phyloP scores from a whole-genome alignment of 1,139 yeast genomes.

The Sugiyamaella novakii region DNA sequence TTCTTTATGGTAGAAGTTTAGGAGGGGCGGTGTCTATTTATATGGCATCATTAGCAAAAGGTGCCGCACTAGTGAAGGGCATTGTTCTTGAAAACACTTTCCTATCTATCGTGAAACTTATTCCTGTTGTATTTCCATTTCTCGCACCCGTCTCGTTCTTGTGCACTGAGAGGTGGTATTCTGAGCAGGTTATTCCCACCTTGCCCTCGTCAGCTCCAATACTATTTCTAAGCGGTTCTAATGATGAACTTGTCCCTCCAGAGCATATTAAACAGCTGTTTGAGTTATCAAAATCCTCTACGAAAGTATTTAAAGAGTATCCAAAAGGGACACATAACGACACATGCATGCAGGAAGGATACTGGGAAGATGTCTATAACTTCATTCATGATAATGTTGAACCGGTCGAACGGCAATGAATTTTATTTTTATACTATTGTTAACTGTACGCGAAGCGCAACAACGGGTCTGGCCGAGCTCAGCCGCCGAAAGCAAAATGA shows the following conservation, averaged over 20 bases:
- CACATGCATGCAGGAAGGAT: slow-evolving; percentile 68
- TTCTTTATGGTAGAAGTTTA: slow-evolving; percentile 84
- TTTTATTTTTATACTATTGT: not conserved
- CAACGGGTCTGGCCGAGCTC: not conserved
- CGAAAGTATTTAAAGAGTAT: slow-evolving; percentile 51
- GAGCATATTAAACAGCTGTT: slow-evolving; percentile 69
- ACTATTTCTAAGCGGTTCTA: slow-evolving; percentile 69
- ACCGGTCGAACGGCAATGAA: slow-evolving; percentile 31
- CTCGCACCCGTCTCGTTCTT: slow-evolving; percentile 58
- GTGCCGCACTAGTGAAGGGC: slow-evolving; percentile 57
- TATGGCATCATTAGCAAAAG: slow-evolving; percentile 56
- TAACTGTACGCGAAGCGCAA: too few relatives aligned
- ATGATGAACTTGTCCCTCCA: slow-evolving; percentile 93
- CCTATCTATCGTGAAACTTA: slow-evolving; percentile 71
- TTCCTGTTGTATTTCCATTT: slow-evolving; percentile 79
- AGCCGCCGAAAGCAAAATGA: not conserved
- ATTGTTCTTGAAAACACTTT: slow-evolving; percentile 86
- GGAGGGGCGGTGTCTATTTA: slow-evolving; percentile 96
- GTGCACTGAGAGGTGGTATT: slow-evolving; percentile 84
- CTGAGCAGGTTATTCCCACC: slow-evolving; percentile 59
- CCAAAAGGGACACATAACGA: slow-evolving; percentile 75
- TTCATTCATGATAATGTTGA: slow-evolving; percentile 54
- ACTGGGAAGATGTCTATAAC: slow-evolving; percentile 68
- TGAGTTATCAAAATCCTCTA: slow-evolving; percentile 38
- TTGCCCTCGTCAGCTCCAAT: slow-evolving; percentile 63